phyloP scores from a whole-genome alignment of 1,139 yeast species.

The Yamadazyma sp. region DNA sequence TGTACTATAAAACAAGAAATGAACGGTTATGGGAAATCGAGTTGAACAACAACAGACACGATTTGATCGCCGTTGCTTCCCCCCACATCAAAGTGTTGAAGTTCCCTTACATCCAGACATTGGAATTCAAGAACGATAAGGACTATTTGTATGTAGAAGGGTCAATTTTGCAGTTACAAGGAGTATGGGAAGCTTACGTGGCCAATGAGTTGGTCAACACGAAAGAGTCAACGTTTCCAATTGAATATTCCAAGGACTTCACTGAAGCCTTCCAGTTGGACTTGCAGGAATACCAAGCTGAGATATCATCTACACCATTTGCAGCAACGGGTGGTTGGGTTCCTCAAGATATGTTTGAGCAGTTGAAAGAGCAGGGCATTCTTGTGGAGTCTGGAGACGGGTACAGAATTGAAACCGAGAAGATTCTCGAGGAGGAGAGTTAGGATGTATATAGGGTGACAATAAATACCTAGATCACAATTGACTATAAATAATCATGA shows the following conservation, averaged over 20 bases:
- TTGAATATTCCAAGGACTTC: conserved; percentile 53
- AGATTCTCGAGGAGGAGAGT: conserved; percentile 28
- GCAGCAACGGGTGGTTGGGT: conserved; percentile 94
- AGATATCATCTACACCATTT: conserved; percentile 71
- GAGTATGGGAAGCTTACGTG: conserved; percentile 72
- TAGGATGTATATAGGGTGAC: neutral
- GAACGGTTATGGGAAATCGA: conserved; percentile 85
- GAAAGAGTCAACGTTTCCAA: conserved; percentile 52
- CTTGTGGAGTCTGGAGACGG: conserved; percentile 43
- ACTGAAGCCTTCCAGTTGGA: conserved; percentile 56
- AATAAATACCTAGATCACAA: no score
- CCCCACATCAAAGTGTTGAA: conserved; percentile 72
- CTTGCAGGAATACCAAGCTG: conserved; percentile 66
- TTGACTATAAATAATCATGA: no score
- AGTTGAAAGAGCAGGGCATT: conserved; percentile 64
- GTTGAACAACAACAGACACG: conserved; percentile 62
- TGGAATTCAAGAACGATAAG: conserved; percentile 58
- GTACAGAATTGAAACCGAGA: conserved; percentile 39
- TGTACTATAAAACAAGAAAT: conserved; percentile 86
- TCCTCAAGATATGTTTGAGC: conserved; percentile 87
- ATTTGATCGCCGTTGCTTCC: conserved; percentile 74
- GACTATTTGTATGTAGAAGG: conserved; percentile 70
- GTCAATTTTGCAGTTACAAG: conserved; percentile 67
- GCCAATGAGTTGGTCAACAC: conserved; percentile 59
- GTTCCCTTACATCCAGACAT: conserved; percentile 64